Base-by-base conservation (phyloP, 108 stramenopile species). In the Nitzschia sp. region DNA sequence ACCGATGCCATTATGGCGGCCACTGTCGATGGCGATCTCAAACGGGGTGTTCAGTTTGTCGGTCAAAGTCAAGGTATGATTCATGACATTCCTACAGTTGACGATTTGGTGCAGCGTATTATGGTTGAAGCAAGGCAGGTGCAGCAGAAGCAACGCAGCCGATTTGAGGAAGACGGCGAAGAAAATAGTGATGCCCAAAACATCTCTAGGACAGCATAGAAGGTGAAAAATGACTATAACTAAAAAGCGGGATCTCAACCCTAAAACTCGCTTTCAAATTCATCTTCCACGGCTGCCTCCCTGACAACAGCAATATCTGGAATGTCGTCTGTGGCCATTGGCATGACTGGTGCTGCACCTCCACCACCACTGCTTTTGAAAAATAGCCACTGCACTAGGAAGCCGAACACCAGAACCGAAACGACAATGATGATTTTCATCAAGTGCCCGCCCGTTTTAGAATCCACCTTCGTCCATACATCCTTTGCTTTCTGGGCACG, bases 51-150 rank as follows among this genome's bases (percentile, higher is more conserved):
- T 50, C 93, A 95, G 64, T 94, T 94, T 67, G 81, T 91, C 53
- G 93, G 93, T 1, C 93, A 95, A 63, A 77, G 75, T 45, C 87
- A 88, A 44, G 91, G 93, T 19, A 57, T 95, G 73, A 92, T 95
- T 64, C 53, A 81, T 29, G 90, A 91, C 71, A 84, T 94, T 54
- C 88, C 88, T 8, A 25, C 61, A 1, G 93, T 94, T n/a, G 80
- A 94, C 41, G 88, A 85, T 48, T 61, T 91, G 52, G 71, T 91
- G 23, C 89, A 87, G 50, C 68, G 85, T 44, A 86, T 90, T 11
- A 69, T 94, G 25, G n/a, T 1, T 11, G 93, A 94, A 65, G 88
- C 88, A 25, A 53, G 58, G 32, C 35, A 86, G 13, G 67, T 66
- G 9, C 72, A 79, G 15, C 16, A 50, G 48, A 28, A 74, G 8